These are phyloP conservation scores for Neodidymelliopsis sp. DNA, from an alignment of 2,329 filamentous ascomycete species.

Conservation along the genomic window DNA sequence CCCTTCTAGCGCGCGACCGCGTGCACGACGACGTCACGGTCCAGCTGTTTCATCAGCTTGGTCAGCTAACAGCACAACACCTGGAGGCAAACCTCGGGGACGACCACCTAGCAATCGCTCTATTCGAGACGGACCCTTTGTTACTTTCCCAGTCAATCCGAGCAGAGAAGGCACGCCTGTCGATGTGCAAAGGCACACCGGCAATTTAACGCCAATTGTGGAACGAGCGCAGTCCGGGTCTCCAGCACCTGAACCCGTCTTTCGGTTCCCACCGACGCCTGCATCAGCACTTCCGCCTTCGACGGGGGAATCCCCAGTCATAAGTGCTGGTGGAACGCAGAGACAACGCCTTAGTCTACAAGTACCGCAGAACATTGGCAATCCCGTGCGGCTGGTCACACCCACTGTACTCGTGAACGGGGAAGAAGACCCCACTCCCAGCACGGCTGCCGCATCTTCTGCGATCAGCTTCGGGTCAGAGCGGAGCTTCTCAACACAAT, in stretches of 20 bases:
- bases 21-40: constrained; percentile 72
- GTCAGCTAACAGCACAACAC: constrained; percentile 70
- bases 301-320: constrained; percentile 16
- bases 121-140: constrained; percentile 71
- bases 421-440: constrained; percentile 45
- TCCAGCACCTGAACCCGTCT: constrained; percentile 44
- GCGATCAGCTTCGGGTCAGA: constrained; percentile 29
- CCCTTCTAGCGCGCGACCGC: constrained; percentile 60
- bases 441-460: constrained; percentile 33
- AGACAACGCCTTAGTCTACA: constrained; percentile 64
- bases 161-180: constrained; percentile 57
- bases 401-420: constrained; percentile 64
- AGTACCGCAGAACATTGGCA: constrained; percentile 67
- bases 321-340: constrained; percentile 17
- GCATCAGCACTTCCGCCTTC: constrained; percentile 43
- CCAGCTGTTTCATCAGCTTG: constrained; percentile 91
- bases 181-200: constrained; percentile 53
- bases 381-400: constrained; percentile 69
- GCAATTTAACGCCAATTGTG: constrained; percentile 53
- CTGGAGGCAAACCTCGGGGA: constrained; percentile 76
- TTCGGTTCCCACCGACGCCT: constrained; percentile 50
- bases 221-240: constrained; percentile 53
- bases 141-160: constrained; percentile 71
- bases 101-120: constrained; percentile 77
- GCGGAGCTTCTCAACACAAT: constrained; percentile 26